Evolutionary conservation across 495 filamentous ascomycete species (phyloP).

Genomic region (Rhizodiscina lignyota): DNA sequence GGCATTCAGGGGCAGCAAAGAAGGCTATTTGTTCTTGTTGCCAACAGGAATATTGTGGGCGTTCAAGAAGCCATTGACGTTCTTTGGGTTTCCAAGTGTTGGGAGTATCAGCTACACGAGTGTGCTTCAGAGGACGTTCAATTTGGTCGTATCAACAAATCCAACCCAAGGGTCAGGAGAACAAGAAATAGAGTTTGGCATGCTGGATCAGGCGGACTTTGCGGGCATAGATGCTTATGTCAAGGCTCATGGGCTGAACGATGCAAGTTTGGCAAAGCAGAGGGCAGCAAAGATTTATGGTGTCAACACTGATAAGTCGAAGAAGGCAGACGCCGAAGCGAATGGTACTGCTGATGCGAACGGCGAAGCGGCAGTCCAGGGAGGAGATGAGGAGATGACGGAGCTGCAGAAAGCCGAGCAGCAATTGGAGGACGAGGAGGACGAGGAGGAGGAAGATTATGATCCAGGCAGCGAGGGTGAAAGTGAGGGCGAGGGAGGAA

Average conservation of each 20-base stretch:
- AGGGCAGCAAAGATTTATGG: conserved; percentile 67
- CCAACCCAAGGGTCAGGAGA: conserved; percentile 9
- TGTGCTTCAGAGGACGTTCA: conserved; percentile 85
- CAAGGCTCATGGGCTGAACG: conserved; percentile 63
- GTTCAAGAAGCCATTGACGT: conserved; percentile 88
- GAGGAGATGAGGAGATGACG: conserved; percentile 31
- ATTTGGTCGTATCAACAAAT: conserved; percentile 56
- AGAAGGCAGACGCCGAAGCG: conserved; percentile 21
- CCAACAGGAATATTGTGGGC: conserved; percentile 76
- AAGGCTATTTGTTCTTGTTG: conserved; percentile 87
- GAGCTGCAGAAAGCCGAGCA: conserved; percentile 54
- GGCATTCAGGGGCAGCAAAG: conserved; percentile 83
- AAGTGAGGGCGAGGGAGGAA: conserved; percentile 34
- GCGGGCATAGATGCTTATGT: conserved; percentile 74
- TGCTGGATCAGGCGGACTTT: conserved; percentile 28
- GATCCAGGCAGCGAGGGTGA: conserved; percentile 63
- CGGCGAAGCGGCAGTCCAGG: conserved; percentile 15
- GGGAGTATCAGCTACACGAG: conserved; percentile 75
- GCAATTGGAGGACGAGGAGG: conserved; percentile 46
- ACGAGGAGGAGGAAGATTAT: conserved; percentile 84
- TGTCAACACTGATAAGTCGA: conserved; percentile 42
- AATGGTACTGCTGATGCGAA: conserved; percentile 11
- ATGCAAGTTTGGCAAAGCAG: conserved; percentile 80
- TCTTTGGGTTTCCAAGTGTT: conserved; percentile 65
- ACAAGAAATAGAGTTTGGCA: conserved; percentile 23